A percentile compares a stretch with the other conserved stretches of the same genome.
These are phyloP conservation scores for Teratosphaeria viscida DNA, from an alignment of 2,329 filamentous ascomycete species.

Conservation along the genomic window DNA sequence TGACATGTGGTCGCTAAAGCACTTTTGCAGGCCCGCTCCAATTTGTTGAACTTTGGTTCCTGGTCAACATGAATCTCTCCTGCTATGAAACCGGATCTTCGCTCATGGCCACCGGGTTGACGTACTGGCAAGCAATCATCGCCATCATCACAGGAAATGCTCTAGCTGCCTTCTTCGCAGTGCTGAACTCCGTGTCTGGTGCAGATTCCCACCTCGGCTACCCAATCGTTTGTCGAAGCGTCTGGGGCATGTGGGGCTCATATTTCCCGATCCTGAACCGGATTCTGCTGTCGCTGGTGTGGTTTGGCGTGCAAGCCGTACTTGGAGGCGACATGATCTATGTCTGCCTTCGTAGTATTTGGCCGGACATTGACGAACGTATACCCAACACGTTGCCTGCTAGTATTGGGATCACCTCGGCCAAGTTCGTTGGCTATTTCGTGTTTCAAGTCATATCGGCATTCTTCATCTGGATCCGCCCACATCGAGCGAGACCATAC, in stretches of 20 bases:
- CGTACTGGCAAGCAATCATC: slow-evolving; percentile 33
- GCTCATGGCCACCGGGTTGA: slow-evolving; percentile 29
- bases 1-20: slow-evolving; percentile 20
- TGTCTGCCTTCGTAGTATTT: background rate
- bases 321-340: slow-evolving; percentile 39
- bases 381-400: background rate
- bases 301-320: slow-evolving; percentile 53
- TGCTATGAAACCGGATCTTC: slow-evolving; percentile 30
- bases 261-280: slow-evolving; percentile 45
- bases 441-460: background rate
- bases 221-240: slow-evolving; percentile 44
- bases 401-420: background rate
- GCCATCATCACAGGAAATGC: slow-evolving; percentile 33
- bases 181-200: slow-evolving; percentile 42
- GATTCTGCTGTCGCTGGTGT: slow-evolving; percentile 38
- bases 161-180: slow-evolving; percentile 48
- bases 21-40: background rate
- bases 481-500: background rate
- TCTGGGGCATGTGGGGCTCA: slow-evolving; percentile 47
- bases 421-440: background rate
- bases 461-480: background rate
- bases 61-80: slow-evolving; percentile 20
- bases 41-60: background rate
- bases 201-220: slow-evolving; percentile 25
- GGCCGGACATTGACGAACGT: background rate